Evolutionary conservation across 129 eudicot genomes (phyloP).

Genomic region (Centaurea solstitialis): DNA sequence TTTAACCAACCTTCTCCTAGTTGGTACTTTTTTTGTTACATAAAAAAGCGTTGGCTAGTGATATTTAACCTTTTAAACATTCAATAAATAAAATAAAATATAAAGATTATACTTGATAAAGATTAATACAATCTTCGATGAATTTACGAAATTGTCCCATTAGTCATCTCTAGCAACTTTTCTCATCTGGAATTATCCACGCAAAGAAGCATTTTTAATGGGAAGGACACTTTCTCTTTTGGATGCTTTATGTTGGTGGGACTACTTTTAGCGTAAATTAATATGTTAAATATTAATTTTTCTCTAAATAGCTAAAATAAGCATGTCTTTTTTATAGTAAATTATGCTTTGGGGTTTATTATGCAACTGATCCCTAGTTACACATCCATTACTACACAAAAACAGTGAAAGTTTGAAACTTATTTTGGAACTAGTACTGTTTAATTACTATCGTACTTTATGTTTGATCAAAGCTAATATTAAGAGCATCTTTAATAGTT

Average conservation of each 20-base stretch:
- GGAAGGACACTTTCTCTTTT: neutral
- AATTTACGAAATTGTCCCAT: neutral
- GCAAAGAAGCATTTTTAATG: neutral
- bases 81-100: neutral
- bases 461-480: too few species aligned
- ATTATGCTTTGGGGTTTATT: neutral
- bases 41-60: neutral
- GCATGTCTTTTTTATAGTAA: neutral
- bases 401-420: neutral
- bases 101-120: too few species aligned
- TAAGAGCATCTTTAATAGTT: too few species aligned
- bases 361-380: neutral
- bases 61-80: neutral
- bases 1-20: too few species aligned
- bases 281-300: neutral
- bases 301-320: neutral
- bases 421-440: neutral
- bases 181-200: neutral
- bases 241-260: neutral
- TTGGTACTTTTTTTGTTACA: too few species aligned
- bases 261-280: neutral
- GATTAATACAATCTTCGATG: neutral
- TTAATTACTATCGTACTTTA: too few species aligned
- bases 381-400: neutral
- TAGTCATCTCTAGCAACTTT: conserved; percentile 11